These are phyloP conservation scores for Fomitopsis pinicola DNA, from an alignment of 1,284 basidiomycete species.

Conservation along the genomic window DNA sequence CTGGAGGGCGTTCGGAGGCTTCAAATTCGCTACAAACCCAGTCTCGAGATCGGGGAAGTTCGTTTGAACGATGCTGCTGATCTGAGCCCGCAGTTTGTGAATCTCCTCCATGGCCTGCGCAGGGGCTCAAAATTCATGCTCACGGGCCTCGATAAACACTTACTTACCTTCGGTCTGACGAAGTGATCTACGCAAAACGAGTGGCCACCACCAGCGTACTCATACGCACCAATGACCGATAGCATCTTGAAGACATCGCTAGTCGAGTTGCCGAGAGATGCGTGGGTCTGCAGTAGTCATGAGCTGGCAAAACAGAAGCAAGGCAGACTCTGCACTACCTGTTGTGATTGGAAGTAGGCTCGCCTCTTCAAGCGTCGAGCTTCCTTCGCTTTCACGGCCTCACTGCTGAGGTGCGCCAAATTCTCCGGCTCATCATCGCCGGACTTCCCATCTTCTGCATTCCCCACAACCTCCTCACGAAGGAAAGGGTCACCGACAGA, in stretches of 20 bases:
- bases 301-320: background rate
- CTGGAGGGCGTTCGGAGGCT: slow-evolving; percentile 74
- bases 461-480: slow-evolving; percentile 66
- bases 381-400: slow-evolving; percentile 65
- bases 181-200: slow-evolving; percentile 90
- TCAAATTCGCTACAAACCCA: slow-evolving; percentile 56
- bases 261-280: slow-evolving; percentile 75
- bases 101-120: slow-evolving; percentile 96
- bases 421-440: slow-evolving; percentile 33
- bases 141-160: slow-evolving; percentile 10
- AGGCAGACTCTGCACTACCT: slow-evolving; percentile 39
- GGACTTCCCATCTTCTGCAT: slow-evolving; percentile 39
- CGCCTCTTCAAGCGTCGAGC: slow-evolving; percentile 59
- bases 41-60: slow-evolving; percentile 63
- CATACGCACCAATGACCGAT: slow-evolving; percentile 94
- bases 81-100: slow-evolving; percentile 92
- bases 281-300: slow-evolving; percentile 52
- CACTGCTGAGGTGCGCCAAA: slow-evolving; percentile 52
- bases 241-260: slow-evolving; percentile 90
- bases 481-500: slow-evolving; percentile 97
- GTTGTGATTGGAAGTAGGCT: slow-evolving; percentile 77
- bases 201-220: slow-evolving; percentile 79
- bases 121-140: background rate
- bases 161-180: slow-evolving; percentile 79
- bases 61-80: slow-evolving; percentile 75